Evolutionary conservation across 768 basidiomycete species (phyloP).

Genomic region (Xerocomellus dryophilus): DNA sequence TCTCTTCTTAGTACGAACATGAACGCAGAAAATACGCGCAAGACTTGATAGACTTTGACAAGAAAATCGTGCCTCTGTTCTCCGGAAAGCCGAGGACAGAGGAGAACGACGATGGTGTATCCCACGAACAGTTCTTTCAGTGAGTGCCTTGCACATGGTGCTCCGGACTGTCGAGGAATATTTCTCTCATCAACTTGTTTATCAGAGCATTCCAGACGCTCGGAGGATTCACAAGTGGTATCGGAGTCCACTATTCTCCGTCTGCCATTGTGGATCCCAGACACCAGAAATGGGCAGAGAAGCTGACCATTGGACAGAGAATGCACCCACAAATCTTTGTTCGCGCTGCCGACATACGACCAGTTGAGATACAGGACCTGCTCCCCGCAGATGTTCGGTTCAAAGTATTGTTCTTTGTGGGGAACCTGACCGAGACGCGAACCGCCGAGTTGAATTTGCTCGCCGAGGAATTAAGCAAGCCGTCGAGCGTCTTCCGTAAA

Average conservation of each 20-base stretch:
- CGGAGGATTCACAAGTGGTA: slow-evolving; percentile 37
- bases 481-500: slow-evolving; percentile 29
- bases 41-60: slow-evolving; percentile 72
- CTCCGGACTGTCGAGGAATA: background rate
- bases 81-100: slow-evolving; percentile 61
- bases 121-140: slow-evolving; percentile 37
- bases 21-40: slow-evolving; percentile 69
- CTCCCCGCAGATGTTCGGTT: slow-evolving; percentile 39
- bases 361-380: slow-evolving; percentile 40
- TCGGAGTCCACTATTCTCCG: slow-evolving; percentile 41
- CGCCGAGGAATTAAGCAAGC: slow-evolving; percentile 27
- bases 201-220: slow-evolving; percentile 37
- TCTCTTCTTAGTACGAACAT: slow-evolving; percentile 54
- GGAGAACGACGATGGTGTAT: slow-evolving; percentile 34
- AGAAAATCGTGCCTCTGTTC: slow-evolving; percentile 60
- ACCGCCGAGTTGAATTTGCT: slow-evolving; percentile 22
- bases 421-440: slow-evolving; percentile 24
- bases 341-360: slow-evolving; percentile 36
- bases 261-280: slow-evolving; percentile 35
- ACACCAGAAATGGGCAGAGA: slow-evolving; percentile 31
- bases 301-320: slow-evolving; percentile 38
- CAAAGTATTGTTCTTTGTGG: slow-evolving; percentile 37
- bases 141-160: slow-evolving; percentile 7
- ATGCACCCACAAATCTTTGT: slow-evolving; percentile 37
- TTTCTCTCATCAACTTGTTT: background rate